Evolutionary conservation across 1,139 yeast genomes (phyloP).

Genomic region (Taphrina betulina): DNA sequence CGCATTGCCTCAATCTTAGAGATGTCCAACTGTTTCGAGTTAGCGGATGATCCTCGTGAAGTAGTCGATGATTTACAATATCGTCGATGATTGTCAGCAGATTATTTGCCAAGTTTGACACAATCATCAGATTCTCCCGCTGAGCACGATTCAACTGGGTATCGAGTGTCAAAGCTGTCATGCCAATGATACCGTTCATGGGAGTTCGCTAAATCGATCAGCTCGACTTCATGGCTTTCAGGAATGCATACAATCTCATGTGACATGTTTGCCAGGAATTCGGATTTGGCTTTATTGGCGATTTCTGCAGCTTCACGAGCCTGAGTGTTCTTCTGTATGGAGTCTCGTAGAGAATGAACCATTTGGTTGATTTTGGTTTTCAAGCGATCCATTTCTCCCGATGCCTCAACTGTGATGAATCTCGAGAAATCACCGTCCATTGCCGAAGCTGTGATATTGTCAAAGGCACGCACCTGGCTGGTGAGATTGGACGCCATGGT

Average conservation of each 20-base stretch:
- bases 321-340: conserved; percentile 47
- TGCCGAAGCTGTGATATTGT: conserved; percentile 90
- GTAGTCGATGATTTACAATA: conserved; percentile 45
- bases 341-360: conserved; percentile 83
- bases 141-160: conserved; percentile 60
- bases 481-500: conserved; percentile 91
- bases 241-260: no score
- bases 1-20: conserved; percentile 83
- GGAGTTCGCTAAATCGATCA: no score
- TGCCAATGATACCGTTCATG: conserved; percentile 85
- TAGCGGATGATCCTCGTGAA: no score
- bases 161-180: conserved; percentile 83
- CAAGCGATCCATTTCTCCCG: conserved; percentile 91
- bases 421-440: conserved; percentile 91
- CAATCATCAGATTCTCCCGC: conserved; percentile 75
- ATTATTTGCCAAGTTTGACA: conserved; percentile 72
- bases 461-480: conserved; percentile 89
- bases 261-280: conserved; percentile 66
- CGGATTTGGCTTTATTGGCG: conserved; percentile 37
- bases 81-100: conserved; percentile 74
- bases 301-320: conserved; percentile 44
- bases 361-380: conserved; percentile 87
- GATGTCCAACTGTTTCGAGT: conserved; percentile 63
- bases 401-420: conserved; percentile 84
- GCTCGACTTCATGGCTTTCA: no score